phyloP scores from a whole-genome alignment of 495 filamentous ascomycete species.

The Penicillium subrubescens region DNA sequence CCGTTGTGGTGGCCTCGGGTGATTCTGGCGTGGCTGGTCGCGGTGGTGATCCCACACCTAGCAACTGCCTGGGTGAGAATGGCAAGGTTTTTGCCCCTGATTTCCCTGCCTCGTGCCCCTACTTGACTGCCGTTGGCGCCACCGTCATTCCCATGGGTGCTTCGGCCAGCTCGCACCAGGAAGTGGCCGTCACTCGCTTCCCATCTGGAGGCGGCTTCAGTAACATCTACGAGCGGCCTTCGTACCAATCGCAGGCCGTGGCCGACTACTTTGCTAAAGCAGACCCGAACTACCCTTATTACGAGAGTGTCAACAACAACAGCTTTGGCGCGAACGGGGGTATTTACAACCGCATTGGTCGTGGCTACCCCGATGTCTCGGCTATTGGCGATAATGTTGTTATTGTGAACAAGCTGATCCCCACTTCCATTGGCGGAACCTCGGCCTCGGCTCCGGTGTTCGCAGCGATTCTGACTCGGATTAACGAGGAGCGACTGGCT shows the following conservation, averaged over 20 bases:
- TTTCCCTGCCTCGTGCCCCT: slow-evolving; percentile 56
- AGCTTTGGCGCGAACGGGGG: slow-evolving; percentile 46
- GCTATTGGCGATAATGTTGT: slow-evolving; percentile 63
- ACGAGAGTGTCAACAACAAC: slow-evolving; percentile 39
- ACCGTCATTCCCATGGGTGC: slow-evolving; percentile 45
- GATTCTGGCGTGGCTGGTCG: slow-evolving; percentile 60
- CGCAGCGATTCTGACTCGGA: slow-evolving; percentile 57
- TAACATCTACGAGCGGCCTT: slow-evolving; percentile 63
- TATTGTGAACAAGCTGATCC: slow-evolving; percentile 44
- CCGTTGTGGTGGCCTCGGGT: slow-evolving; percentile 61
- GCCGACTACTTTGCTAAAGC: slow-evolving; percentile 50
- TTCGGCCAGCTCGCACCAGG: slow-evolving; percentile 37
- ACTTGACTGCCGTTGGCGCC: slow-evolving; percentile 53
- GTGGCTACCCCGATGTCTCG: slow-evolving; percentile 67
- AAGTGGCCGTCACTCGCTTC: slow-evolving; percentile 48
- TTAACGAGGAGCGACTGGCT: slow-evolving; percentile 64
- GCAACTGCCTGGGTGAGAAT: slow-evolving; percentile 41
- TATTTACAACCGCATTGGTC: slow-evolving; percentile 61
- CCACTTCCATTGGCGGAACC: slow-evolving; percentile 53
- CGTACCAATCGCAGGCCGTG: slow-evolving; percentile 59
- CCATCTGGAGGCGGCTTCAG: slow-evolving; percentile 68
- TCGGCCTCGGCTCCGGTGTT: slow-evolving; percentile 60
- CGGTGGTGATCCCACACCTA: slow-evolving; percentile 37
- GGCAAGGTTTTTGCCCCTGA: slow-evolving; percentile 49
- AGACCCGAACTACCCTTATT: slow-evolving; percentile 47